phyloP scores from a whole-genome alignment of 805 yeast species.

The Schizosaccharomyces japonicus region DNA sequence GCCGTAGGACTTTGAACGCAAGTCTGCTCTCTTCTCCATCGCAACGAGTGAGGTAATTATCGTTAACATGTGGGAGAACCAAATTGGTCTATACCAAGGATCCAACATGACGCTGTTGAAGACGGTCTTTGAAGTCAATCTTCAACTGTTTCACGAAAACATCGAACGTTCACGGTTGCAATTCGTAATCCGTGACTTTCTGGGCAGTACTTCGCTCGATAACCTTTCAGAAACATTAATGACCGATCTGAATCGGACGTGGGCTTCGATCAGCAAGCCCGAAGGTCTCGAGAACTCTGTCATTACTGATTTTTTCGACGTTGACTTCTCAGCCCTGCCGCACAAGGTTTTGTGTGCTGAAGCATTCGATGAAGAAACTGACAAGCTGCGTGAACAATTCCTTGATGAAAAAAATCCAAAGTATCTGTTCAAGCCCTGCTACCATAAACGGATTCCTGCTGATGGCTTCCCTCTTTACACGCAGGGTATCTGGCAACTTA shows the following conservation, averaged over 20 bases:
- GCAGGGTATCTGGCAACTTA: slow-evolving; percentile 79
- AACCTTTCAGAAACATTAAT: slow-evolving; percentile 46
- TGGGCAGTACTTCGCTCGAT: slow-evolving; percentile 62
- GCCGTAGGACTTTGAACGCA: slow-evolving; percentile 64
- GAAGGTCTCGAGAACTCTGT: slow-evolving; percentile 28
- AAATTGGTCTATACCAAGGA: slow-evolving; percentile 89
- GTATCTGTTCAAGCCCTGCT: slow-evolving; percentile 36
- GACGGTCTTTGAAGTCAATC: slow-evolving; percentile 88
- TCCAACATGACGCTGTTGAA: slow-evolving; percentile 88
- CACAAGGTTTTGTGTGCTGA: slow-evolving; percentile 70
- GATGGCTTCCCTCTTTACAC: slow-evolving; percentile 94
- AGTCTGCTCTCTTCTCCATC: slow-evolving; percentile 82
- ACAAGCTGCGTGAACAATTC: slow-evolving; percentile 39
- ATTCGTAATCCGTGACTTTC: slow-evolving; percentile 79
- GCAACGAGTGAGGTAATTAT: slow-evolving; percentile 77
- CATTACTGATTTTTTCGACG: slow-evolving; percentile 59
- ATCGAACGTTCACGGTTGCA: slow-evolving; percentile 29
- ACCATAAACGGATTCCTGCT: slow-evolving; percentile 68
- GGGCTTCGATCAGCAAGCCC: slow-evolving; percentile 62
- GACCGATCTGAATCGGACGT: slow-evolving; percentile 49
- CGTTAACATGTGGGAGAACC: slow-evolving; percentile 90
- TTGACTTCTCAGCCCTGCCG: slow-evolving; percentile 55
- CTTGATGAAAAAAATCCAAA: slow-evolving; percentile 11
- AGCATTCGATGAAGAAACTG: slow-evolving; percentile 37
- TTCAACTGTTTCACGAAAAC: slow-evolving; percentile 52